phyloP scores from a whole-genome alignment of 73 alveolate species.

The Halteria grandinella region DNA sequence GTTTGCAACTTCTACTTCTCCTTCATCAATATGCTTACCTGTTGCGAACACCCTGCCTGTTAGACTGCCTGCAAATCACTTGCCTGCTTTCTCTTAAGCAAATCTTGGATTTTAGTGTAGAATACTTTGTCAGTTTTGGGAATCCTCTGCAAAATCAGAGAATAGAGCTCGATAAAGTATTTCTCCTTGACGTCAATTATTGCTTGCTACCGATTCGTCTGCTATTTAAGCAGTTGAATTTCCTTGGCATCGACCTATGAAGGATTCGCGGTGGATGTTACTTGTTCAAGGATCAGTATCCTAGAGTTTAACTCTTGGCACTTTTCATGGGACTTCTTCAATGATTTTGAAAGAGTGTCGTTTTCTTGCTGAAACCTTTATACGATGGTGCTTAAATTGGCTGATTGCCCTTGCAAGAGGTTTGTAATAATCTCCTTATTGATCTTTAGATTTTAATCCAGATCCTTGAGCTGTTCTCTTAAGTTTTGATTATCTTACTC shows the following conservation, averaged over 20 bases:
- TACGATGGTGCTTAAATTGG: neutral
- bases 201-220: too few species aligned
- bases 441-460: constrained; percentile 12
- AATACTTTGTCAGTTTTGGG: neutral
- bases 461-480: constrained; percentile 1
- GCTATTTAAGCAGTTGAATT: too few species aligned
- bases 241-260: too few species aligned
- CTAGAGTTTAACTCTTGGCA: constrained; percentile 19
- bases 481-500: constrained; percentile 6
- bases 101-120: neutral
- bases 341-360: neutral
- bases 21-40: too few species aligned
- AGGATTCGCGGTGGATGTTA: too few species aligned
- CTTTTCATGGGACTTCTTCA: neutral
- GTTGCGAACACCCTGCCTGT: neutral
- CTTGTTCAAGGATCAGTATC: constrained; percentile 32
- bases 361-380: constrained; percentile 4
- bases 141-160: neutral
- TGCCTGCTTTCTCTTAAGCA: neutral
- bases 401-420: neutral
- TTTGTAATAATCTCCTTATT: constrained; percentile 21
- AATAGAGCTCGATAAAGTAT: neutral
- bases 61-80: neutral
- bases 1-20: constrained; percentile 19
- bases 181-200: constrained; percentile 23